Conservation (phyloP, 1,284 basidiomycete genomes). For the Erythrobasidium hasegawianum region DNA sequence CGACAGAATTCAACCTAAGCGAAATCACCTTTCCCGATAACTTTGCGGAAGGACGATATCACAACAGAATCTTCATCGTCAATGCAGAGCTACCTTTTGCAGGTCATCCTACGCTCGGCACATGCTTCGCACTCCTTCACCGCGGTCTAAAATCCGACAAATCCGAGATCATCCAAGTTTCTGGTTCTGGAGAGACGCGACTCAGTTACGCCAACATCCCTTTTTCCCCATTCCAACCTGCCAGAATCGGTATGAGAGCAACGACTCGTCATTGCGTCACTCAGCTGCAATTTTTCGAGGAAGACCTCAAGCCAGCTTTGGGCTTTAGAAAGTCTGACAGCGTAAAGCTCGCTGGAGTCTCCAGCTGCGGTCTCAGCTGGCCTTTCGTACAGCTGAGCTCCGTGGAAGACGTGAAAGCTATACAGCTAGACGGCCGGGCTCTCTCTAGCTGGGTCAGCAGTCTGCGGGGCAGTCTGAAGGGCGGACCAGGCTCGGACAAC, state of each 20-base stretch:
- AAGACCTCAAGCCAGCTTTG: not conserved
- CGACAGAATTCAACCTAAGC: constrained; percentile 29
- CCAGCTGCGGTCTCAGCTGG: constrained; percentile 29
- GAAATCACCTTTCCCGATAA: constrained; percentile 29
- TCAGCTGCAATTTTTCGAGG: not conserved
- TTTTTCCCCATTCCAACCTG: not conserved
- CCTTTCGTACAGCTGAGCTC: constrained; percentile 5
- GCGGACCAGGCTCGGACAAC: not conserved
- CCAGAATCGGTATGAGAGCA: constrained; percentile 21
- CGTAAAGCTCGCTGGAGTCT: constrained; percentile 5
- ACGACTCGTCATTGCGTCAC: not conserved
- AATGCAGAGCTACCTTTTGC: constrained; percentile 27
- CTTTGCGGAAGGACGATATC: not conserved
- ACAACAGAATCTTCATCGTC: constrained; percentile 24
- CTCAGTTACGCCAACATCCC: constrained; percentile 4
- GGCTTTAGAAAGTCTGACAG: not conserved
- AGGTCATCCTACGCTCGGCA: constrained; percentile 31
- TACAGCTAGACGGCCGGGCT: not conserved
- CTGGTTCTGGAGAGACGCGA: constrained; percentile 16
- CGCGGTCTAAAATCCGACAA: not conserved
- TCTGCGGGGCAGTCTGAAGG: not conserved
- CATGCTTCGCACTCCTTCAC: constrained; percentile 30
- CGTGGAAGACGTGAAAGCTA: constrained; percentile 7
- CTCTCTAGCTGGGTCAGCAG: constrained; percentile 1
- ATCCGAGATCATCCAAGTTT: constrained; percentile 4